phyloP scores from a whole-genome alignment of 1,284 basidiomycete genomes.

The Pseudozyma tsukubaensis region DNA sequence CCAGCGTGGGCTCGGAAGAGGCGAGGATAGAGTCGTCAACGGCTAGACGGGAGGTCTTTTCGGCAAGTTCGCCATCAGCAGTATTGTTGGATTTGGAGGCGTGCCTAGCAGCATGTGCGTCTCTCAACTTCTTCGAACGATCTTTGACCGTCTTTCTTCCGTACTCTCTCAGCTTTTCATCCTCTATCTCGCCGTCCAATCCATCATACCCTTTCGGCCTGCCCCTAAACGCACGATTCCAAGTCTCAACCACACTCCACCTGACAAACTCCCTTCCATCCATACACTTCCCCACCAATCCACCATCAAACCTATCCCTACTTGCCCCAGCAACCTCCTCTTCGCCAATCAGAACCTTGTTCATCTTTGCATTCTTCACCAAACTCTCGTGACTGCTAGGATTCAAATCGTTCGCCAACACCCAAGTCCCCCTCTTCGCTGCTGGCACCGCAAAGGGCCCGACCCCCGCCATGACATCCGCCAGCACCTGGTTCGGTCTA shows the following conservation, averaged over 20 bases:
- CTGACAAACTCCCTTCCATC: conserved; percentile 60
- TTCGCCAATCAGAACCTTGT: conserved; percentile 49
- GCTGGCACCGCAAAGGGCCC: conserved; percentile 96
- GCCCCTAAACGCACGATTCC: conserved; percentile 49
- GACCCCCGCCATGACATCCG: conserved; percentile 96
- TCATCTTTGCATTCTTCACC: conserved; percentile 46
- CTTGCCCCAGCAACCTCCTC: neutral
- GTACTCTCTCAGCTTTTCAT: conserved; percentile 21
- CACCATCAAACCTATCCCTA: conserved; percentile 27
- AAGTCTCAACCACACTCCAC: conserved; percentile 34
- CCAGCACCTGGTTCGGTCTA: conserved; percentile 76
- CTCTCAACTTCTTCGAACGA: conserved; percentile 11
- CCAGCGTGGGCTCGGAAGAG: neutral
- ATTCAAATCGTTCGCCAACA: conserved; percentile 94
- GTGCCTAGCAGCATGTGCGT: conserved; percentile 12
- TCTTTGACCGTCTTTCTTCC: conserved; percentile 30
- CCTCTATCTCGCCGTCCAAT: conserved; percentile 8
- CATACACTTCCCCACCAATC: conserved; percentile 40
- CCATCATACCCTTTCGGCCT: conserved; percentile 32
- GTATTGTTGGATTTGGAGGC: conserved; percentile 2
- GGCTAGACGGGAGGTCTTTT: neutral
- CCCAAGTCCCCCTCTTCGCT: conserved; percentile 80
- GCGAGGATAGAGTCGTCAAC: neutral
- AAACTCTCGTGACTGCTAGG: conserved; percentile 86
- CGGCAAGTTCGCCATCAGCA: neutral